A percentile compares a stretch with the other conserved stretches of the same genome.
Evolutionary conservation across 176 grass and related monocot genomes (phyloP).

Genomic region (Poa pratensis): DNA sequence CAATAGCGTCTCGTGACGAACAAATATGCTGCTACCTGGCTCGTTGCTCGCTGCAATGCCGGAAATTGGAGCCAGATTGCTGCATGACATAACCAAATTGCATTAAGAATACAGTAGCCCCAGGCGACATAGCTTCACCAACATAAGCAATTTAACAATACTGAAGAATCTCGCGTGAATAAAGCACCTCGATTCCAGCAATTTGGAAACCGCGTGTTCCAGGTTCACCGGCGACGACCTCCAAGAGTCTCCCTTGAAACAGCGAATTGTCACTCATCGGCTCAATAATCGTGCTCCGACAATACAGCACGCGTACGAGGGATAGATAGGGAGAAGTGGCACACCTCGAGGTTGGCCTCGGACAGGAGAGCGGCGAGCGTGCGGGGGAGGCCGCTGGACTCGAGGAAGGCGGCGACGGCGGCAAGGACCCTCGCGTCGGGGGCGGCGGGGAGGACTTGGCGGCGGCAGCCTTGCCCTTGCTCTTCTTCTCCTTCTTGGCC

Average conservation of each 20-base stretch:
- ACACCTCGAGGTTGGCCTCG: constrained; percentile 75
- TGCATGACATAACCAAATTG: constrained; percentile 31
- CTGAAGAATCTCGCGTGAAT: not conserved
- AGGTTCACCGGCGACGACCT: constrained; percentile 59
- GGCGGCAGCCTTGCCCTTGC: constrained; percentile 51
- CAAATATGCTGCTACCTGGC: constrained; percentile 58
- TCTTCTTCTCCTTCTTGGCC: constrained; percentile 54
- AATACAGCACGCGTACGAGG: not conserved
- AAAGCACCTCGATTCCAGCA: constrained; percentile 63
- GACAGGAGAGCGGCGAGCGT: constrained; percentile 65
- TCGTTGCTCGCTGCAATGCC: not conserved
- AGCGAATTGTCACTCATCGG: not conserved
- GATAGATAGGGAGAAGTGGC: not conserved
- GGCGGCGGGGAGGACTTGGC: constrained; percentile 24
- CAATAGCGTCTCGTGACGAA: not conserved
- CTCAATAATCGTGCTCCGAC: not conserved
- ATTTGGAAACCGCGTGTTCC: constrained; percentile 54
- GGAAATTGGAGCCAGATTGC: constrained; percentile 20
- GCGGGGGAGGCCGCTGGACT: constrained; percentile 59
- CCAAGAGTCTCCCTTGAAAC: constrained; percentile 54
- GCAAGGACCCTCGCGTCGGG: constrained; percentile 44
- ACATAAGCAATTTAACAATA: not conserved
- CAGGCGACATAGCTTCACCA: not conserved
- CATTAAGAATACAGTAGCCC: not conserved
- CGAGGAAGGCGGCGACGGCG: constrained; percentile 80